Base-by-base conservation (phyloP, 176 grass and related monocot genomes). In the Avena atlantica region DNA sequence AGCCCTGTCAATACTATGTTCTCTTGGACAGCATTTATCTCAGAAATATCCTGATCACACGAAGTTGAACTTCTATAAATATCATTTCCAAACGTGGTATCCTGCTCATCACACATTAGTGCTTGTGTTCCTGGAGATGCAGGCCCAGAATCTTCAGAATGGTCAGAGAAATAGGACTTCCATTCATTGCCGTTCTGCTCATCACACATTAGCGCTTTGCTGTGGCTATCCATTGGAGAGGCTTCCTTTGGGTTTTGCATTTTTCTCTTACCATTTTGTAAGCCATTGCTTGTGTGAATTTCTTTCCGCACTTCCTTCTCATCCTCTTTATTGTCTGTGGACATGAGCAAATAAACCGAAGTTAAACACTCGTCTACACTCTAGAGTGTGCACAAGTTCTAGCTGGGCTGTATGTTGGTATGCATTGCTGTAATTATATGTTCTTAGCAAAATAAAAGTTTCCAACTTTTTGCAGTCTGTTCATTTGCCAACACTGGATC, bases 71-170 rank as follows among this genome's bases (percentile, higher is more conserved):
- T 66, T 90, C 56, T 86, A 55, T 34, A 87, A 85, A 72, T 82
- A 29, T 83, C 84, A 71, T 83, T 78, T 79, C 81, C 88, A 50
- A 92, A 95, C 69, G 89, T 67, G 8, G 90, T 85, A 34, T 89
- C 89, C 53, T 82, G 81, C 65, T 94, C 92, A 56, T 95, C 88
- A 45, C 93, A 95, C 93, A 95, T 88, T 65, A 95, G 55, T 15
- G 86, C 86, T 81, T 92, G 86, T 34, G 90, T 95, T 88, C 86
- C 86, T 84, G 93, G 93, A 78, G 93, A 95, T 60, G 89, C 78
- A 53, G 90, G 88, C 79, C 86, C 86, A 74, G 74, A 49, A 83
- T 70, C 76, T 72, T 84, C 90, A 20, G 67, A 76, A 70, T 12
- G 40, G 23, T 92, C 86, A 44, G 47, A 81, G 84, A 70, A 31